phyloP scores from a whole-genome alignment of 225 moss, liverwort and hornwort genomes.

The Climacium dendroides region DNA sequence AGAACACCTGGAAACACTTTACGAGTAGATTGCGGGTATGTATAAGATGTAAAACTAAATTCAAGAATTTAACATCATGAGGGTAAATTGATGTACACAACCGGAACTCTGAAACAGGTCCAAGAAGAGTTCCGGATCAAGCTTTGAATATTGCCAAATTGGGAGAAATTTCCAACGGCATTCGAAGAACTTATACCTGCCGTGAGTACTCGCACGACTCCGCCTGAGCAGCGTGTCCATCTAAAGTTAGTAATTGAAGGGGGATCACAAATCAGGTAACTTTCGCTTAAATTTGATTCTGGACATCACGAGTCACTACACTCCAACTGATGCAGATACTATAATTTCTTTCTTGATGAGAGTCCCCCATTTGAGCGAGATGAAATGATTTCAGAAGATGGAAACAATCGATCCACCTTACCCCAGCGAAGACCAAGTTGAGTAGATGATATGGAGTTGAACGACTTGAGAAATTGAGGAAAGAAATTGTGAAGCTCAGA shows the following conservation, averaged over 20 bases:
- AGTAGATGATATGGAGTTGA: neutral
- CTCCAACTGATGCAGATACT: neutral
- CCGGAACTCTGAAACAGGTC: neutral
- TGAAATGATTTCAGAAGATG: neutral
- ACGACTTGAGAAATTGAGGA: constrained; percentile 22
- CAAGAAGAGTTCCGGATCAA: neutral
- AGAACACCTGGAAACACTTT: neutral
- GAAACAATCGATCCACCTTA: neutral
- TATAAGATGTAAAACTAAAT: neutral
- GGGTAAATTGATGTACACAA: neutral
- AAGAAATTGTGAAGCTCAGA: constrained; percentile 23
- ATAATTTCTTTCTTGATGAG: neutral
- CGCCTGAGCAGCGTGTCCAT: constrained; percentile 1
- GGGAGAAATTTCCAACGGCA: neutral
- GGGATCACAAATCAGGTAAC: neutral
- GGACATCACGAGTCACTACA: neutral
- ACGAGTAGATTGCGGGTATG: neutral
- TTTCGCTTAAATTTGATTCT: neutral
- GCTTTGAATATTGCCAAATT: neutral
- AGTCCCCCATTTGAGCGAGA: neutral
- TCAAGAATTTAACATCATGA: neutral
- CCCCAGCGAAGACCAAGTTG: constrained; percentile 24
- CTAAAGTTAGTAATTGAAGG: neutral
- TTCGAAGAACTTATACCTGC: constrained; percentile 1
- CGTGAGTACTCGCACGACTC: constrained; percentile 23